A percentile compares a stretch with the other conserved stretches of the same genome.
Conservation (phyloP, 345 rosid genomes). For the Linum lewisii region DNA sequence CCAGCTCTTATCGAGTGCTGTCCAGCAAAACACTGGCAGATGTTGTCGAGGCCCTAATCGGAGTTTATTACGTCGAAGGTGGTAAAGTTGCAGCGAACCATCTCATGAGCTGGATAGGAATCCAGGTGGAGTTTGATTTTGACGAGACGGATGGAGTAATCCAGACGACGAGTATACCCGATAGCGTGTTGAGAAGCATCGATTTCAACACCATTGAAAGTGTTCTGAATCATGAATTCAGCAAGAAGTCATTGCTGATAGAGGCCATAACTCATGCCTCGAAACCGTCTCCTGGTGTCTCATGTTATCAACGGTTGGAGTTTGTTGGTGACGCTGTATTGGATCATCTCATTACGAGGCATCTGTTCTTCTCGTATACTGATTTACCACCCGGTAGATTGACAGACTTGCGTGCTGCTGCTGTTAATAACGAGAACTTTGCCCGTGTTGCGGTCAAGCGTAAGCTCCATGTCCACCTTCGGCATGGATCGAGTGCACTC, state of each 20-base stretch:
- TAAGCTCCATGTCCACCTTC: slow-evolving; percentile 77
- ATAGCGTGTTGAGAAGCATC: slow-evolving; percentile 62
- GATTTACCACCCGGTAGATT: slow-evolving; percentile 92
- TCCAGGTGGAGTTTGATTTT: slow-evolving; percentile 67
- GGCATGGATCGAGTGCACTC: slow-evolving; percentile 97
- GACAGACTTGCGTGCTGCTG: slow-evolving; percentile 98
- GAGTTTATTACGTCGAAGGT: slow-evolving; percentile 92
- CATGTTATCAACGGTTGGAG: slow-evolving; percentile 91
- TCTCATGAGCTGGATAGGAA: slow-evolving; percentile 95
- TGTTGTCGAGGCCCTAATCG: slow-evolving; percentile 97
- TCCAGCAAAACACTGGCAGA: slow-evolving; percentile 97
- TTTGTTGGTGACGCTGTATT: slow-evolving; percentile 98
- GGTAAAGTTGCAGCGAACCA: slow-evolving; percentile 81
- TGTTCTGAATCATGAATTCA: slow-evolving; percentile 53
- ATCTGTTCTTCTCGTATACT: slow-evolving; percentile 82
- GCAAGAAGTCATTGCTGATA: slow-evolving; percentile 50
- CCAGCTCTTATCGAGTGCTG: slow-evolving; percentile 87
- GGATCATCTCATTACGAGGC: slow-evolving; percentile 90
- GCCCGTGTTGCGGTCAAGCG: slow-evolving; percentile 97
- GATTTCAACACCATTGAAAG: slow-evolving; percentile 67
- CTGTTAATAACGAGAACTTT: slow-evolving; percentile 95
- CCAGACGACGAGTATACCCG: slow-evolving; percentile 50
- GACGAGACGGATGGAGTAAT: slow-evolving; percentile 34
- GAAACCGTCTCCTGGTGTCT: slow-evolving; percentile 85
- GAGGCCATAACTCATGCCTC: slow-evolving; percentile 99